Percentiles rank a stretch among this genome's conserved stretches.
These are phyloP conservation scores for Tolypocladium ophioglossoides DNA, from an alignment of 2,329 filamentous ascomycete genomes.

Conservation along the genomic window DNA sequence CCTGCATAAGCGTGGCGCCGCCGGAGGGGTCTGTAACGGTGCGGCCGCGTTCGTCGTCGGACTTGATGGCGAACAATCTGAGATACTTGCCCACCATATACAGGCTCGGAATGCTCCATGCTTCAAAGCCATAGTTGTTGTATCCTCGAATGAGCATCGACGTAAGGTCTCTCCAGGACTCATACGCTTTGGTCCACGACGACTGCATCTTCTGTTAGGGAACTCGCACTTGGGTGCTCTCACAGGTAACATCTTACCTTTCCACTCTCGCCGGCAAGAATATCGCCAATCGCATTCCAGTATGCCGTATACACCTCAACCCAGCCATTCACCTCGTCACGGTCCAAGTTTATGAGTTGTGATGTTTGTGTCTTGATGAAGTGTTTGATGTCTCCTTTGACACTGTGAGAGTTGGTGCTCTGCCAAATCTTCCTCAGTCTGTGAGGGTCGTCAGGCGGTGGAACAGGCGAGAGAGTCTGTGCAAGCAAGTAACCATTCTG, in stretches of 20 bases:
- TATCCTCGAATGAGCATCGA: conserved; percentile 73
- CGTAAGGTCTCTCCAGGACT: conserved; percentile 78
- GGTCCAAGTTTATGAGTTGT: conserved; percentile 42
- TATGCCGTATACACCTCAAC: conserved; percentile 72
- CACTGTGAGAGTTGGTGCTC: conserved; percentile 55
- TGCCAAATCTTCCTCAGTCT: conserved; percentile 61
- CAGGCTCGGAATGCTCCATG: conserved; percentile 87
- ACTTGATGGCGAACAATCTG: conserved; percentile 79
- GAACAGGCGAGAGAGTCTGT: conserved; percentile 60
- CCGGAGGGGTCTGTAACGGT: conserved; percentile 24
- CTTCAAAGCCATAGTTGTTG: conserved; percentile 61
- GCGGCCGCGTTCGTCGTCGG: conserved; percentile 57
- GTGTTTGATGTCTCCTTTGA: conserved; percentile 61
- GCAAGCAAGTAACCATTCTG: conserved; percentile 65
- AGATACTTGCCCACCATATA: conserved; percentile 83
- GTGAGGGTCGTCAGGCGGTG: conserved; percentile 50
- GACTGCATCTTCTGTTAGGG: conserved; percentile 22
- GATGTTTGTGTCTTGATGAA: conserved; percentile 54
- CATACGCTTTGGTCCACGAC: conserved; percentile 78
- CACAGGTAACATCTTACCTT: conserved; percentile 17
- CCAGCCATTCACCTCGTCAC: conserved; percentile 71
- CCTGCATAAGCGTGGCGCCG: conserved; percentile 47
- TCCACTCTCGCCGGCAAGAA: conserved; percentile 44
- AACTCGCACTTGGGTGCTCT: background rate
- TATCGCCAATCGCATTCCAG: conserved; percentile 71